Base-by-base conservation (phyloP, 805 yeast genomes). In the Cyberlindnera maritima region DNA sequence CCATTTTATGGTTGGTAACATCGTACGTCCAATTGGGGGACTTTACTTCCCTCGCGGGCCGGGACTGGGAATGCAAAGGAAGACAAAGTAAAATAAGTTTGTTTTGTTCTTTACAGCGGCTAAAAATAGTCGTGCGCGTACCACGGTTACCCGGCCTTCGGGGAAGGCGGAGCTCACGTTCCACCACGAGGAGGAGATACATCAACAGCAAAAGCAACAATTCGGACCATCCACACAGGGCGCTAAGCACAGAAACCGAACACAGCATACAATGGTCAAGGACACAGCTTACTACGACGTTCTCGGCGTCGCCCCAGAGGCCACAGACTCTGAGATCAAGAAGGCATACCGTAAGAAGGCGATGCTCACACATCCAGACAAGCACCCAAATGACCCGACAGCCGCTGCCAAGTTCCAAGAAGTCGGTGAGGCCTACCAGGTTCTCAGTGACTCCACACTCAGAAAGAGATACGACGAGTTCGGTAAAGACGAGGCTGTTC, bases 271-370 rank as follows among this genome's bases (percentile, higher is more conserved):
- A 32, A 58, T 58, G 62, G 62, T 58, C 14, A 57, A 81, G 54
- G 97, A 91, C 57, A 85, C 95, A 0, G 79, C 76, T 11, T 94
- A 92, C 67, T 94, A 94, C 66, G 99, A 94, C 54, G 66, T 82
- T 14, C 70, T 94, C 41, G 87, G 80, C 32, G 84, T 92, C 15
- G 57, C 68, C 21, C 75, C 83, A 18, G 77, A 77, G 12, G 97
- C 97, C 17, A 76, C 86, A 0, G 83, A 83, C 4, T 71, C 79
- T 11, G 96, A 94, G 54, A 88, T 94, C 66, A 94, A 94, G 67
- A 89, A 89, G 64, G 96, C 97, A 0, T 94, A 94, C 67, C 77
- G 99, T 52, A 87, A 86, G 64, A 81, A 82, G 65, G 98, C 98
- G 8, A 85, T 92, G 66, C 75, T 73, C 48, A 86, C 88, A 42